Conservation (phyloP, 176 grass and related monocot genomes). For the Oryza glaberrima region DNA sequence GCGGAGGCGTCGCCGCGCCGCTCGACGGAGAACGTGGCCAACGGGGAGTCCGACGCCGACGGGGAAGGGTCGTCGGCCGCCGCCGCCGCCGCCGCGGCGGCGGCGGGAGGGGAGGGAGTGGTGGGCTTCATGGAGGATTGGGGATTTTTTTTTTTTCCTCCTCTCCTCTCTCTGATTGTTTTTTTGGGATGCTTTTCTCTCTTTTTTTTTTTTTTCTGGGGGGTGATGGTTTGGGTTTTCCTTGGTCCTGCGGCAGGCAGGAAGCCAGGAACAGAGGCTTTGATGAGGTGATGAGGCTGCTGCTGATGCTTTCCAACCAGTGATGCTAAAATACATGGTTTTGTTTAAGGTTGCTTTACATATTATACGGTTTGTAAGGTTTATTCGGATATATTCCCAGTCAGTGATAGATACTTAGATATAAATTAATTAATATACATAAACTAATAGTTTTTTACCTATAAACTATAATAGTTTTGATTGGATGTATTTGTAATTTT, state of each 20-base stretch:
- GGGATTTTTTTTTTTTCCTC: slow-evolving; percentile 43
- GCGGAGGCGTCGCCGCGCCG: slow-evolving; percentile 72
- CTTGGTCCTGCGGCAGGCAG: slow-evolving; percentile 35
- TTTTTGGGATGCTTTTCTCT: slow-evolving; percentile 27
- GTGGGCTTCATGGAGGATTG: slow-evolving; percentile 70
- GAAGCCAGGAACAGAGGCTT: neutral
- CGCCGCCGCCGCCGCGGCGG: slow-evolving; percentile 36
- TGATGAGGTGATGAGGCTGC: neutral
- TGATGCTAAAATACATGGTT: no score
- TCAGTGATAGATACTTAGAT: no score
- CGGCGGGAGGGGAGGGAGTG: slow-evolving; percentile 36
- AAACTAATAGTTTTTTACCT: no score
- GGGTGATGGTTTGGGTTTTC: slow-evolving; percentile 33
- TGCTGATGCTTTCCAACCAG: no score
- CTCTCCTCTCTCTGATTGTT: neutral
- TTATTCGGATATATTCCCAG: no score
- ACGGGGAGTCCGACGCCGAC: slow-evolving; percentile 38
- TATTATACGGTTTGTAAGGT: no score
- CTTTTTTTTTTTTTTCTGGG: neutral
- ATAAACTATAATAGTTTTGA: no score
- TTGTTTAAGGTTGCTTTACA: no score
- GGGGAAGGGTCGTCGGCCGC: slow-evolving; percentile 54
- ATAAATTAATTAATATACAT: no score
- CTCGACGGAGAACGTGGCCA: slow-evolving; percentile 64
- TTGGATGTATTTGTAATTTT: no score